Conservation (phyloP, 306 rosid species). For the Acmispon strigosus region DNA sequence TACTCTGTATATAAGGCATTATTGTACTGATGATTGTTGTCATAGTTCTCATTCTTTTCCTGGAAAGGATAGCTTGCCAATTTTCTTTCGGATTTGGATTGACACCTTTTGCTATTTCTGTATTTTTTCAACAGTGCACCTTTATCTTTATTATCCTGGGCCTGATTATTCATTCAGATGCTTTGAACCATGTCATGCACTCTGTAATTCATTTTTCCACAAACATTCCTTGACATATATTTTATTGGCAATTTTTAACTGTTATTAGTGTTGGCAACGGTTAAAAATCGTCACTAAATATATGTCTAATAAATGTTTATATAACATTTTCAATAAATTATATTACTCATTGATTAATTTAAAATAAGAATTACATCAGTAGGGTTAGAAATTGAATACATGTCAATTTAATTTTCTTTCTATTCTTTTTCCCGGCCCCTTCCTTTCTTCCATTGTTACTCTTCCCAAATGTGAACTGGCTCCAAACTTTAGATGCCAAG, state of each 20-base stretch:
- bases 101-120: constrained; percentile 4
- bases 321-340: no score
- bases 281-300: no score
- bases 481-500: no score
- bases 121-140: not conserved
- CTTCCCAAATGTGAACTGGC: no score
- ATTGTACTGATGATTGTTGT: constrained; percentile 15
- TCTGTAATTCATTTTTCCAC: no score
- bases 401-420: not conserved
- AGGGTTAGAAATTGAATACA: not conserved
- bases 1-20: constrained; percentile 34
- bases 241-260: no score
- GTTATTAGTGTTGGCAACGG: no score
- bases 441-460: no score
- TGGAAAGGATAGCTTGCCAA: not conserved
- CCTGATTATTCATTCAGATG: not conserved
- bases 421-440: not conserved
- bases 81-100: constrained; percentile 24
- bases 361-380: not conserved
- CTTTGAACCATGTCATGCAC: not conserved
- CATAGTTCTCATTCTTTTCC: constrained; percentile 15
- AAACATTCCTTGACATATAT: no score
- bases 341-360: not conserved
- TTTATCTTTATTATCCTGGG: constrained; percentile 2
- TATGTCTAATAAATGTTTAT: no score